phyloP scores from a whole-genome alignment of 1,284 basidiomycete species.

The Ceraceosorus guamensis region DNA sequence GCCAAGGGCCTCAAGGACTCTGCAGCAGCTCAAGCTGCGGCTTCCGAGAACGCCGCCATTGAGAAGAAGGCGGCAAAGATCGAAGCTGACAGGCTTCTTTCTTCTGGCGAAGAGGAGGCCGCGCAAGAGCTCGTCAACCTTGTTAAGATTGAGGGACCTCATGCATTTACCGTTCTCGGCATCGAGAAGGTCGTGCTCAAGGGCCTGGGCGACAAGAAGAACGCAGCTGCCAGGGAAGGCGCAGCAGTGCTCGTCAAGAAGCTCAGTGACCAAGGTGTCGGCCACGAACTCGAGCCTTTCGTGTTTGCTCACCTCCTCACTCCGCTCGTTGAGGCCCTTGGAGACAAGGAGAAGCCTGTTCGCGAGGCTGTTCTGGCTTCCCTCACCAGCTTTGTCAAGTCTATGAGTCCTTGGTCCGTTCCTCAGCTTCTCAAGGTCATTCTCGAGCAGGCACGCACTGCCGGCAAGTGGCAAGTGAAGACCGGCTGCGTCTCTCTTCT shows the following conservation, averaged over 20 bases:
- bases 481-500: slow-evolving; percentile 75
- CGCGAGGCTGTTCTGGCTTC: slow-evolving; percentile 78
- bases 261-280: slow-evolving; percentile 67
- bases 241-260: slow-evolving; percentile 58
- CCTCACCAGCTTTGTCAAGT: slow-evolving; percentile 68
- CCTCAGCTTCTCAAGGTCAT: slow-evolving; percentile 78
- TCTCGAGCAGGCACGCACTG: slow-evolving; percentile 88
- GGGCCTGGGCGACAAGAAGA: slow-evolving; percentile 59
- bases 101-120: slow-evolving; percentile 48
- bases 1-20: slow-evolving; percentile 40
- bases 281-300: slow-evolving; percentile 79
- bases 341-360: slow-evolving; percentile 82
- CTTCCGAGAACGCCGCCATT: slow-evolving; percentile 31
- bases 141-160: slow-evolving; percentile 64
- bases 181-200: slow-evolving; percentile 75
- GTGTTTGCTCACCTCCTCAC: slow-evolving; percentile 80
- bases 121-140: slow-evolving; percentile 51
- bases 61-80: slow-evolving; percentile 49
- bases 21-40: slow-evolving; percentile 43
- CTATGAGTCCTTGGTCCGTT: slow-evolving; percentile 85
- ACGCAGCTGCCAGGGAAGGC: slow-evolving; percentile 69
- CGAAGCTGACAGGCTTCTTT: slow-evolving; percentile 49
- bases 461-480: slow-evolving; percentile 99
- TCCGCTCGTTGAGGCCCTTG: slow-evolving; percentile 80
- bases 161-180: slow-evolving; percentile 67